Conservation (phyloP, 2,329 filamentous ascomycete genomes). For the Aspergillus arachidicola region DNA sequence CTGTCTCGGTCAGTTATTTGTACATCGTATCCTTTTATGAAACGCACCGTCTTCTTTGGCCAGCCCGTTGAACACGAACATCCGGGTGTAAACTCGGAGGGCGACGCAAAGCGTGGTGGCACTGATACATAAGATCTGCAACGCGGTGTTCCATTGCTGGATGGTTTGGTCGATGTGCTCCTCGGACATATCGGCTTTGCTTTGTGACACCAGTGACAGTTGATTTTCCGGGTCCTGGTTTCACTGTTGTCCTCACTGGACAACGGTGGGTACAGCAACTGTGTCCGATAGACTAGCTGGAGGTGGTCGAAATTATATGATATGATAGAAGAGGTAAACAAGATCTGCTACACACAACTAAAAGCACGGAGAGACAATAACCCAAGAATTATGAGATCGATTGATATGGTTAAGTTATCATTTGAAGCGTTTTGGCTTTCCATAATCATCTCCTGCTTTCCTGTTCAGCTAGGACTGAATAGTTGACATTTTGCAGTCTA, state of each 20-base stretch:
- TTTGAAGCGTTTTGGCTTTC: neutral
- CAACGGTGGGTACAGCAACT: neutral
- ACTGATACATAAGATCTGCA: neutral
- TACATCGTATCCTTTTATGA: neutral
- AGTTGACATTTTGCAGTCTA: neutral
- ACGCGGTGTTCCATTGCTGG: neutral
- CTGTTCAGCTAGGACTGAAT: neutral
- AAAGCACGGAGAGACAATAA: neutral
- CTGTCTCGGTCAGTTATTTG: neutral
- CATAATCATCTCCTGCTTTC: neutral
- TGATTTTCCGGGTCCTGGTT: no score
- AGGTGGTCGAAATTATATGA: fast-evolving
- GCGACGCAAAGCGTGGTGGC: neutral
- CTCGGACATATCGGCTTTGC: neutral
- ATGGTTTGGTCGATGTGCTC: neutral
- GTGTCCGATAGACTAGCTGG: neutral
- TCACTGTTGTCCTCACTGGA: neutral
- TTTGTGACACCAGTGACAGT: fast-evolving
- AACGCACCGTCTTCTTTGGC: neutral
- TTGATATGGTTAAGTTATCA: fast-evolving
- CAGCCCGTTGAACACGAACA: neutral
- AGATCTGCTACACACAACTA: neutral
- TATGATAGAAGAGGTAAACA: neutral
- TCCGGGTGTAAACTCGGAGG: neutral
- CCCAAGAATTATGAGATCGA: no score